A percentile compares a stretch with the other conserved stretches of the same genome.
Evolutionary conservation across 2,329 filamentous ascomycete species (phyloP).

Genomic region (Colletotrichum higginsianum): DNA sequence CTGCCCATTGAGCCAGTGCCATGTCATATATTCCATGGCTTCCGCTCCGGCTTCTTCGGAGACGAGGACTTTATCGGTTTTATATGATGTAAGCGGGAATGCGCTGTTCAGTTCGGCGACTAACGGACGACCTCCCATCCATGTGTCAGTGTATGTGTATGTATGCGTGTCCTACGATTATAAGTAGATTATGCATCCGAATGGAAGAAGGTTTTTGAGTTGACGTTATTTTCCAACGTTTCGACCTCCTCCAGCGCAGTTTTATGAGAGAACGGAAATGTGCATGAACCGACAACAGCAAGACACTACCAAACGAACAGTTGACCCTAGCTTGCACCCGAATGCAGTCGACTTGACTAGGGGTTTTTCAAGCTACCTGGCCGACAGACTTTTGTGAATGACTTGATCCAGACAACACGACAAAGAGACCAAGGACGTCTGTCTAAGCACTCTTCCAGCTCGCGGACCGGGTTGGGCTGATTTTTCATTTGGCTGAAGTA

Average conservation of each 20-base stretch:
- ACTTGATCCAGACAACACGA: not conserved
- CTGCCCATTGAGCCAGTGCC: conserved; percentile 15
- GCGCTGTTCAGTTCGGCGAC: conserved; percentile 8
- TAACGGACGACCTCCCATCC: not conserved
- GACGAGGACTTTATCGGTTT: conserved; percentile 7
- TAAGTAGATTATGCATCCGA: conserved; percentile 28
- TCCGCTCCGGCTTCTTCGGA: conserved; percentile 42
- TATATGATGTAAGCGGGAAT: conserved; percentile 33
- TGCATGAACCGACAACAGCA: conserved; percentile 9
- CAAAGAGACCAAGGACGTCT: not conserved
- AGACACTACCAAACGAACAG: conserved; percentile 10
- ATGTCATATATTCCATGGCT: conserved; percentile 23
- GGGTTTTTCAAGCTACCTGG: not conserved
- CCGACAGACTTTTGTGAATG: not conserved
- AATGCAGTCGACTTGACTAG: not conserved
- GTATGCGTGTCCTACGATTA: conserved; percentile 3
- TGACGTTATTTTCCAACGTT: not conserved
- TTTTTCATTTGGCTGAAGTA: not conserved
- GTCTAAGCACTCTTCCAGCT: too few species aligned
- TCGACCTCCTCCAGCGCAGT: not conserved
- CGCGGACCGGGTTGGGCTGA: not conserved
- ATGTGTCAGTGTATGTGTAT: not conserved
- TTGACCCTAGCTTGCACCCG: conserved; percentile 19
- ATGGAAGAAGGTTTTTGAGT: not conserved
- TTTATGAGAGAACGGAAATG: too few species aligned